Conservation (phyloP, 1,284 basidiomycete species). For the Cutaneotrichosporon cyanovorans region DNA sequence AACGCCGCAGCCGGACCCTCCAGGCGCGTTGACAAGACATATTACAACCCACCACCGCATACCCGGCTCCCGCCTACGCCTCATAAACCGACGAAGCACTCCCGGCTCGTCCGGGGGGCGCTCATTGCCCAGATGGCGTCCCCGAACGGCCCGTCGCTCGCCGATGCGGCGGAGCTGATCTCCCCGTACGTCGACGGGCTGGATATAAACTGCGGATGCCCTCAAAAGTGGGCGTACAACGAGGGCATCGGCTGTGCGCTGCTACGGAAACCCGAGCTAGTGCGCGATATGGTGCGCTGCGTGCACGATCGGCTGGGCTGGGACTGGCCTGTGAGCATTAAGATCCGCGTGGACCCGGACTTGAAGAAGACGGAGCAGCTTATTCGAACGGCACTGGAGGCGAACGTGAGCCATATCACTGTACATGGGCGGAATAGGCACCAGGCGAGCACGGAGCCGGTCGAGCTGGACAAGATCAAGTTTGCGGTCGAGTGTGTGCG, state of each 20-base stretch:
- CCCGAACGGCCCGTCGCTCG: slow-evolving; percentile 49
- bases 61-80: slow-evolving; percentile 28
- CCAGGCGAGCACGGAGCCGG: slow-evolving; percentile 52
- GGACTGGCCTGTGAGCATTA: slow-evolving; percentile 53
- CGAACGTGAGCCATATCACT: slow-evolving; percentile 48
- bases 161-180: slow-evolving; percentile 54
- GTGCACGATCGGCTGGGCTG: slow-evolving; percentile 52
- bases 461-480: slow-evolving; percentile 49
- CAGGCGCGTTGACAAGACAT: slow-evolving; percentile 11
- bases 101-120: slow-evolving; percentile 47
- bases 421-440: slow-evolving; percentile 55
- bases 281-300: slow-evolving; percentile 52
- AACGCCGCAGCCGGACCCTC: not conserved
- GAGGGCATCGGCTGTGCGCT: slow-evolving; percentile 55
- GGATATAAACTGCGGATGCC: slow-evolving; percentile 55
- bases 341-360: slow-evolving; percentile 55
- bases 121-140: slow-evolving; percentile 55
- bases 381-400: slow-evolving; percentile 46
- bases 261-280: slow-evolving; percentile 53
- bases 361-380: slow-evolving; percentile 50
- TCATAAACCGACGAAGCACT: slow-evolving; percentile 22
- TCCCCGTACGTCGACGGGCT: slow-evolving; percentile 50
- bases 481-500: slow-evolving; percentile 52
- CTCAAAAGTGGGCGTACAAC: slow-evolving; percentile 52
- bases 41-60: slow-evolving; percentile 21